Conservation (phyloP, 78 protist species). For the Dictyostelium firmibasis region DNA sequence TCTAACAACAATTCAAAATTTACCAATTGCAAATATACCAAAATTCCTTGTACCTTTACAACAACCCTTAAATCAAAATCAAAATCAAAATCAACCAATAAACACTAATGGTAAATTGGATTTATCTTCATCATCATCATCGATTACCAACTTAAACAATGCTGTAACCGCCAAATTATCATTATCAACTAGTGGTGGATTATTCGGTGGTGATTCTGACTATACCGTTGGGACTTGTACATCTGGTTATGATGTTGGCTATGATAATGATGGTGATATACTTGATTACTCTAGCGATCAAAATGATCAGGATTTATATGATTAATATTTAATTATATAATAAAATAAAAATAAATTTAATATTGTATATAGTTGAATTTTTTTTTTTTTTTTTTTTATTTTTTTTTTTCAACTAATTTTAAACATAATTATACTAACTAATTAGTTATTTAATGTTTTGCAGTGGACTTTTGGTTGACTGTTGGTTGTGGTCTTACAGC, state of each 20-base stretch:
- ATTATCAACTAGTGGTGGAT: background rate
- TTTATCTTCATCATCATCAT: background rate
- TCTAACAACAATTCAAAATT: background rate
- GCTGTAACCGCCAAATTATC: background rate
- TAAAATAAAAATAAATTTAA: background rate
- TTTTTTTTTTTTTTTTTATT: background rate
- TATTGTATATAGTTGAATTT: background rate
- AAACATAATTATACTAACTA: no score
- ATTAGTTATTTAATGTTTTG: background rate
- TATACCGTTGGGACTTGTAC: constrained; percentile 3
- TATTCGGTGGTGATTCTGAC: constrained; percentile 4
- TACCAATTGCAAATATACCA: constrained; percentile 51
- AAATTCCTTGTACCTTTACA: background rate
- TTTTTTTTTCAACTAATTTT: no score
- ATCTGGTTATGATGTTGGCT: background rate
- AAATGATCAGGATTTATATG: background rate
- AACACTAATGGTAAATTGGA: background rate
- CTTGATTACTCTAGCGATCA: background rate
- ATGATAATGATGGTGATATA: constrained; percentile 15
- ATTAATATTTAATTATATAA: background rate
- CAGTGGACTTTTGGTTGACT: background rate
- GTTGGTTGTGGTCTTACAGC: background rate
- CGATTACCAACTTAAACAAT: background rate
- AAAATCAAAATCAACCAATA: background rate
- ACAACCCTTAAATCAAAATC: background rate